These are phyloP conservation scores for Phalaenopsis aphrodite DNA, from an alignment of 106 monocot genomes.

Conservation along the genomic window DNA sequence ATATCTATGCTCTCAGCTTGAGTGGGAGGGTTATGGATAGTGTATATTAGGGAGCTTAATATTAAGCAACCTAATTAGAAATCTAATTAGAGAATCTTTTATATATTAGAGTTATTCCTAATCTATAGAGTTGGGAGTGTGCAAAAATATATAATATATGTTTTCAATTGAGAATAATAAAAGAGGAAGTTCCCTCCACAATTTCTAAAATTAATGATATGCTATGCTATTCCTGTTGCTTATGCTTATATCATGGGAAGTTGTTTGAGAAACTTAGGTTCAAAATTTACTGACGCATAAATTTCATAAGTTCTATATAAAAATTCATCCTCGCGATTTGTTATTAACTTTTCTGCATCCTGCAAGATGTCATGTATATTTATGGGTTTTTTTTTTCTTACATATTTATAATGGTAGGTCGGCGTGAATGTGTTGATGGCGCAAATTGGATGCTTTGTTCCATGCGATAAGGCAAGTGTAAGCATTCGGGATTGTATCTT, in stretches of 20 bases:
- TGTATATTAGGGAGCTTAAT: too few species aligned
- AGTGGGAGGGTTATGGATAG: too few species aligned
- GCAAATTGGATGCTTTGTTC: slow-evolving; percentile 95
- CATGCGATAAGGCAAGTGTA: slow-evolving; percentile 74
- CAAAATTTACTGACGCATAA: background rate
- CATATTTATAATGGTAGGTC: slow-evolving; percentile 40
- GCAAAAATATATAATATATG: too few species aligned
- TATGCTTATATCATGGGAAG: background rate
- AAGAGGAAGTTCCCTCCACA: too few species aligned
- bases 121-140: too few species aligned
- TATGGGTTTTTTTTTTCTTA: background rate
- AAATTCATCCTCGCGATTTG: background rate
- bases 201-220: background rate
- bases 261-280: background rate
- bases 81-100: too few species aligned
- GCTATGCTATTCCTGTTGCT: background rate
- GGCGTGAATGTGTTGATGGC: slow-evolving; percentile 97
- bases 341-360: background rate
- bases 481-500: slow-evolving; percentile 93
- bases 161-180: too few species aligned
- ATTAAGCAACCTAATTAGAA: too few species aligned
- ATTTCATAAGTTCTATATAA: background rate
- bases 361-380: background rate
- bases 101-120: too few species aligned
- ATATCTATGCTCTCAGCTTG: too few species aligned